Conservation (phyloP, 75 land plant genomes). For the Picea glauca region DNA sequence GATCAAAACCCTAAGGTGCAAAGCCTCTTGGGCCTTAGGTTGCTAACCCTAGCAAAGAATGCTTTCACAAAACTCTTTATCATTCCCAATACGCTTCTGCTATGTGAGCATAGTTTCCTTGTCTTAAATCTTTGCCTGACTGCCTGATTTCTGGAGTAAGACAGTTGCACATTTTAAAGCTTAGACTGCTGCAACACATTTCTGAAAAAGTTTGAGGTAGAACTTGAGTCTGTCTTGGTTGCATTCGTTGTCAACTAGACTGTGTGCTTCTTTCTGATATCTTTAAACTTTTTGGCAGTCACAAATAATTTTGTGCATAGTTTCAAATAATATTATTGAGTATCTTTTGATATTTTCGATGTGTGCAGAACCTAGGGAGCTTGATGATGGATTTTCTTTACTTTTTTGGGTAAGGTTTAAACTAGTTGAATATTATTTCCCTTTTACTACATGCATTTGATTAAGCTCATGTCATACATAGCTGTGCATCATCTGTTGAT, state of each 20-base stretch:
- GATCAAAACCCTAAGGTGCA: too few species aligned
- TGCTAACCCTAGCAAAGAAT: too few species aligned
- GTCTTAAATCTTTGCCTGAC: background rate
- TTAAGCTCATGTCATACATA: background rate
- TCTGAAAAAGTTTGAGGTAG: background rate
- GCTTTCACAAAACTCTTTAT: too few species aligned
- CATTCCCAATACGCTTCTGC: background rate
- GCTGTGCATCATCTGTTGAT: background rate
- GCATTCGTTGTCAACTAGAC: background rate
- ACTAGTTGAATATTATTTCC: background rate
- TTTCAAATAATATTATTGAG: background rate
- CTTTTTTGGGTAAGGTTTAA: slow-evolving; percentile 81
- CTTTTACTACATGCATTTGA: background rate
- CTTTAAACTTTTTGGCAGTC: background rate
- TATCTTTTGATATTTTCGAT: background rate
- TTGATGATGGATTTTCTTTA: slow-evolving; percentile 95
- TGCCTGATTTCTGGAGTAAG: background rate
- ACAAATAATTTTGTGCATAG: background rate
- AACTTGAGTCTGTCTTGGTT: background rate
- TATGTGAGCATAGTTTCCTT: background rate
- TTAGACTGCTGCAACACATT: background rate
- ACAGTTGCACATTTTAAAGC: background rate
- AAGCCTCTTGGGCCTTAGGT: too few species aligned
- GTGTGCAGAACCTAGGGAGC: slow-evolving; percentile 80
- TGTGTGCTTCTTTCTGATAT: background rate